Evolutionary conservation across 2,329 filamentous ascomycete genomes (phyloP).

Genomic region (Alternaria panax): DNA sequence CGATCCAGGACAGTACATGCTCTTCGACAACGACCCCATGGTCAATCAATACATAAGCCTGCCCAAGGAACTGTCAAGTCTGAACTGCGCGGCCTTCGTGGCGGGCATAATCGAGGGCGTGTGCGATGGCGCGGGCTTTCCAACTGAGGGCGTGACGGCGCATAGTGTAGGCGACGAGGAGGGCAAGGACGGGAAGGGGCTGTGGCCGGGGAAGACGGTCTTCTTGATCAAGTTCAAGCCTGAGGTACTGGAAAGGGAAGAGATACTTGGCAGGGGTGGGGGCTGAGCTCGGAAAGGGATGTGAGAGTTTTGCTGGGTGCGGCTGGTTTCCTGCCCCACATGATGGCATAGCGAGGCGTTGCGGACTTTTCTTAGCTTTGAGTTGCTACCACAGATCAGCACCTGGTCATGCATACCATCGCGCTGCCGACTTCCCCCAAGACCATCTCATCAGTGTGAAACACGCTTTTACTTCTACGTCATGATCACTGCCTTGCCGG

Average conservation of each 20-base stretch:
- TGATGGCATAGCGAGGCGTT: slow-evolving; percentile 30
- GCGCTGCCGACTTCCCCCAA: background rate
- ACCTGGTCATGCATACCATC: background rate
- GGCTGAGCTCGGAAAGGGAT: slow-evolving; percentile 36
- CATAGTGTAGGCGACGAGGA: slow-evolving; percentile 69
- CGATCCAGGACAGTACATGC: slow-evolving; percentile 97
- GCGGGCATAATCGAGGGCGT: slow-evolving; percentile 95
- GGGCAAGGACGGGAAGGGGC: slow-evolving; percentile 59
- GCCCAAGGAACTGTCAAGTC: slow-evolving; percentile 91
- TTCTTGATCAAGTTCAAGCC: slow-evolving; percentile 91
- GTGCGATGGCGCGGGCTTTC: slow-evolving; percentile 90
- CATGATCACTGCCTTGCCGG: background rate
- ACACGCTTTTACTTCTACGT: background rate
- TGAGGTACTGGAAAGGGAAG: slow-evolving; percentile 92
- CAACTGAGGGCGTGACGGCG: slow-evolving; percentile 81
- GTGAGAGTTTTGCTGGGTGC: background rate
- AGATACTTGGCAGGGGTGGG: slow-evolving; percentile 71
- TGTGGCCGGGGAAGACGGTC: slow-evolving; percentile 97
- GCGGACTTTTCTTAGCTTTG: background rate
- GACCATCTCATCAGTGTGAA: background rate
- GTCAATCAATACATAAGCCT: slow-evolving; percentile 95
- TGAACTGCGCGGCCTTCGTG: slow-evolving; percentile 95
- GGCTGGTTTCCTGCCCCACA: background rate
- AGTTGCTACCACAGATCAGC: background rate
- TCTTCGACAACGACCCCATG: slow-evolving; percentile 95